phyloP scores from a whole-genome alignment of 2,329 filamentous ascomycete species.

The Myriangium duriaei region DNA sequence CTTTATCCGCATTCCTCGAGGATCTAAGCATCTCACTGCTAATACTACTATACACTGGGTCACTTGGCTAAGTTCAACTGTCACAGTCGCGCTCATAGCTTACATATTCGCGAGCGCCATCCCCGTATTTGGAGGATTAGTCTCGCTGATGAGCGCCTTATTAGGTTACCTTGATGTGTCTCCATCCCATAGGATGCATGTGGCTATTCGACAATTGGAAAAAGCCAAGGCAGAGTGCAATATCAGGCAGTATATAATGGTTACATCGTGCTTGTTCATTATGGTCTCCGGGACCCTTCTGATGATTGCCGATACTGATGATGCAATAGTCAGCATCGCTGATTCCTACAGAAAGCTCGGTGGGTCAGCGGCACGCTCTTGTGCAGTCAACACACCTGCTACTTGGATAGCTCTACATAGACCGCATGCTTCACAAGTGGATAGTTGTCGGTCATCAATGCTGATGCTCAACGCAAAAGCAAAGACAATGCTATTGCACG shows the following conservation, averaged over 20 bases:
- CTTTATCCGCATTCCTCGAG: conserved; percentile 18
- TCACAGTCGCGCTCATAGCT: conserved; percentile 11
- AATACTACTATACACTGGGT: conserved; percentile 12
- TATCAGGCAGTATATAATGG: conserved; percentile 13
- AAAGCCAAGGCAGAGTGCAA: conserved; percentile 13
- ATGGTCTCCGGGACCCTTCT: conserved; percentile 29
- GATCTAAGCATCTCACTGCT: conserved; percentile 15
- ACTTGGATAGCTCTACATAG: no score
- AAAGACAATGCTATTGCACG: no score
- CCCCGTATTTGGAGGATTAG: conserved; percentile 15
- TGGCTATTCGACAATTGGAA: conserved; percentile 33
- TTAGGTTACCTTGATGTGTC: conserved; percentile 18
- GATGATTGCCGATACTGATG: conserved; percentile 34
- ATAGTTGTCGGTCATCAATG: no score
- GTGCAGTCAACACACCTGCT: conserved; percentile 34
- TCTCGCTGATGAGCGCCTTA: conserved; percentile 17
- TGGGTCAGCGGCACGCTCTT: conserved; percentile 30
- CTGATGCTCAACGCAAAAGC: no score
- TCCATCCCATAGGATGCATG: conserved; percentile 27
- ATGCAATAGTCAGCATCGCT: conserved; percentile 29
- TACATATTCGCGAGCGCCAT: conserved; percentile 19
- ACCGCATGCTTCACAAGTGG: no score
- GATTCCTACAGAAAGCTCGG: conserved; percentile 24
- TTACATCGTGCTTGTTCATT: conserved; percentile 20
- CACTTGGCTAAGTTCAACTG: conserved; percentile 12